phyloP scores from a whole-genome alignment of 305 asterid species.

The Fraxinus sp. region DNA sequence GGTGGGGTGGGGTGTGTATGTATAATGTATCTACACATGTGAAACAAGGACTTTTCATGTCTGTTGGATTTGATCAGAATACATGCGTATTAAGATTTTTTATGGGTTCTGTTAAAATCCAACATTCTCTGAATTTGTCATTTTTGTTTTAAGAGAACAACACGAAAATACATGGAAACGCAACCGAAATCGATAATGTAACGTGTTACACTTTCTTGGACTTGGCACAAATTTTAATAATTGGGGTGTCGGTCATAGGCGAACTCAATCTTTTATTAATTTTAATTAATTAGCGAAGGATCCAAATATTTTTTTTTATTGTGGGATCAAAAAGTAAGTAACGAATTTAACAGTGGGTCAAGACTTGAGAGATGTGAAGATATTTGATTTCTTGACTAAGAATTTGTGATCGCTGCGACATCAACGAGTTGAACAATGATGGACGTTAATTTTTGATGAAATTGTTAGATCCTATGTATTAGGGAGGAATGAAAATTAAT shows the following conservation, averaged over 20 bases:
- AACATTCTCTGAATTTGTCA: conserved; percentile 42
- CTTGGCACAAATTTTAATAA: neutral
- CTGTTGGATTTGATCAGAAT: conserved; percentile 32
- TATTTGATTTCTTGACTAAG: neutral
- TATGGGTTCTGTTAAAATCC: conserved; percentile 36
- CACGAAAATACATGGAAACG: neutral
- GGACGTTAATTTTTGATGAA: neutral
- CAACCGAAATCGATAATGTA: neutral
- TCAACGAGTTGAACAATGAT: neutral
- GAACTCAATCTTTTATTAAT: neutral
- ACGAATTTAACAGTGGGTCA: neutral
- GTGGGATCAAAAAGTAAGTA: neutral
- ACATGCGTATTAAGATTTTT: conserved; percentile 67
- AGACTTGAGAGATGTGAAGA: neutral
- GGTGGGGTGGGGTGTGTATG: neutral
- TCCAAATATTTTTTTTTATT: neutral
- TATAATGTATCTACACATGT: neutral
- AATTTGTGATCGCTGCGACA: neutral
- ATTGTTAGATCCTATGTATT: neutral
- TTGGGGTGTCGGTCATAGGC: neutral
- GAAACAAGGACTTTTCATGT: neutral
- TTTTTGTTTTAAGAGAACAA: neutral
- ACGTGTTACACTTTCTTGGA: neutral
- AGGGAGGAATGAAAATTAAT: neutral
- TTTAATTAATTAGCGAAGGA: neutral